A percentile compares a stretch with the other conserved stretches of the same genome.
Conservation (phyloP, 352 stramenopile genomes). For the Peronospora tabacina region DNA sequence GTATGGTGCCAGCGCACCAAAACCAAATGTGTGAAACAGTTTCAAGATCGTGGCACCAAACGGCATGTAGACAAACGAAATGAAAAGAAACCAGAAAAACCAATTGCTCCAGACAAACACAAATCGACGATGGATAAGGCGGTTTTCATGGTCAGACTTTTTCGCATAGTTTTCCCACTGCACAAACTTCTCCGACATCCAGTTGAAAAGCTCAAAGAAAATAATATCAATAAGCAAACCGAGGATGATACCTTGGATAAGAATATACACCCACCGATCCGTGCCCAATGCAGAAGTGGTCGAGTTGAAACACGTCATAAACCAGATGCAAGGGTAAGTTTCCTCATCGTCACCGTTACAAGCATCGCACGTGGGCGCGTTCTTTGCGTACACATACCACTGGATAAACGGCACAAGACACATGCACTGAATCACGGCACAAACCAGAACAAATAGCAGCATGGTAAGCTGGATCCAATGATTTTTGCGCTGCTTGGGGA, state of each 20-base stretch:
- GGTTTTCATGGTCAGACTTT: conserved; percentile 84
- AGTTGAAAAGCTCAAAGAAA: conserved; percentile 87
- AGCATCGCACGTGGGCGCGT: conserved; percentile 56
- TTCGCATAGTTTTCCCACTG: conserved; percentile 82
- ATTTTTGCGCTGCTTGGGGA: conserved; percentile 75
- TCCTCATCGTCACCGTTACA: conserved; percentile 41
- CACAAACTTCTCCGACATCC: conserved; percentile 83
- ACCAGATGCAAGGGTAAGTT: conserved; percentile 68
- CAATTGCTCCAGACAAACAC: conserved; percentile 89
- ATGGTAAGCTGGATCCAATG: conserved; percentile 83
- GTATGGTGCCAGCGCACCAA: conserved; percentile 57
- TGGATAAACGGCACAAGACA: conserved; percentile 84
- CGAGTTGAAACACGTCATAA: conserved; percentile 78
- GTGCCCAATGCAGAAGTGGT: conserved; percentile 63
- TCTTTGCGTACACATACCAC: conserved; percentile 87
- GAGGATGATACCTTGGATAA: conserved; percentile 75
- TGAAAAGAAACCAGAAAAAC: conserved; percentile 89
- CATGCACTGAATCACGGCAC: conserved; percentile 67
- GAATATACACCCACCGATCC: conserved; percentile 85
- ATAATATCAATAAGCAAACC: conserved; percentile 85
- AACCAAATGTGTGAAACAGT: conserved; percentile 41
- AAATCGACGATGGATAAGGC: conserved; percentile 79
- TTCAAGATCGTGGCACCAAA: conserved; percentile 66
- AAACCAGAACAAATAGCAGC: conserved; percentile 75
- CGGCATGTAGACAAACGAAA: conserved; percentile 86